Percentiles rank a stretch among this genome's conserved stretches.
Conservation (phyloP, 805 yeast genomes). For the Wickerhamiella qilinensis region DNA sequence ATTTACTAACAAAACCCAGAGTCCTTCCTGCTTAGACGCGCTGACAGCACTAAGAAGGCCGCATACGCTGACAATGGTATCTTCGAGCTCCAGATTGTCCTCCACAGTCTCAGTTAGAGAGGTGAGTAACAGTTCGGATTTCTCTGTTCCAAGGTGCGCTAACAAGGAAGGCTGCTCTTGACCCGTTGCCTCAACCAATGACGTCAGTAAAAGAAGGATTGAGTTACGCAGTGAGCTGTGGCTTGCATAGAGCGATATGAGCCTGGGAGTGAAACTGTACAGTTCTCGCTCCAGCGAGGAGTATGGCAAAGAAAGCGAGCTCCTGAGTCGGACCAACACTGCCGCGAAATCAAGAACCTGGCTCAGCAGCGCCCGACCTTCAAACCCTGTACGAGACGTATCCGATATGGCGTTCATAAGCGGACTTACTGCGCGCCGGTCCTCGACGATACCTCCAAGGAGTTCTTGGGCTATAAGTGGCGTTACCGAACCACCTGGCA, state of each 20-base stretch:
- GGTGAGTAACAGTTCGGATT: conserved; percentile 42
- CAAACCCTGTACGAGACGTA: conserved; percentile 21
- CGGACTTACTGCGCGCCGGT: conserved; percentile 38
- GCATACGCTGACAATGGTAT: conserved; percentile 3
- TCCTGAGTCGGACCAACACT: conserved; percentile 40
- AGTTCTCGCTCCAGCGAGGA: conserved; percentile 51
- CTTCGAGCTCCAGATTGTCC: conserved; percentile 23
- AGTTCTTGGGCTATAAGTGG: conserved; percentile 38
- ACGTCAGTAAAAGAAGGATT: conserved; percentile 40
- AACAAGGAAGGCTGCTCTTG: conserved; percentile 59
- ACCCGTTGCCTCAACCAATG: conserved; percentile 14
- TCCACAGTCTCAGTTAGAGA: conserved; percentile 46
- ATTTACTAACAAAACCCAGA: conserved; percentile 21
- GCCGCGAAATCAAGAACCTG: conserved; percentile 40
- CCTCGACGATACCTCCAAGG: conserved; percentile 33
- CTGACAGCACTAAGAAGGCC: conserved; percentile 5
- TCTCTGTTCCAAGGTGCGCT: conserved; percentile 59
- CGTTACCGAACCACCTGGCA: conserved; percentile 42
- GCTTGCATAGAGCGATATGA: conserved; percentile 44
- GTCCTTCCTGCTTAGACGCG: conserved; percentile 23
- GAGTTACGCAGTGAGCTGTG: conserved; percentile 31
- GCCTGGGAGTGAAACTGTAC: conserved; percentile 36
- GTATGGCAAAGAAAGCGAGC: conserved; percentile 31
- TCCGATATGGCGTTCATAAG: conserved; percentile 31
- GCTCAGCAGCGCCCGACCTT: conserved; percentile 34